These are phyloP conservation scores for Glebionis coronaria DNA, from an alignment of 129 eudicot genomes.

Conservation along the genomic window DNA sequence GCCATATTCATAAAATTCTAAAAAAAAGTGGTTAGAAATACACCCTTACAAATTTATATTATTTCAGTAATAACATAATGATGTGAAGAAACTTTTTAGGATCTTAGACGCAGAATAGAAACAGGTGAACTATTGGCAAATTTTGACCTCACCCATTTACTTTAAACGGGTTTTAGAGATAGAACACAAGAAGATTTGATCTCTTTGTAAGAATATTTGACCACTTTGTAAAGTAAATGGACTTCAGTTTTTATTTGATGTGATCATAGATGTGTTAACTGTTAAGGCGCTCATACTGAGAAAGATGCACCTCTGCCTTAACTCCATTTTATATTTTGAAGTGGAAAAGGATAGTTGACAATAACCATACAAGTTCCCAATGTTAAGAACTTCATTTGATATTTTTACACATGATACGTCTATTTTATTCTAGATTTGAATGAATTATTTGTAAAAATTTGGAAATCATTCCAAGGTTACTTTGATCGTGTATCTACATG, in stretches of 20 bases:
- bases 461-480: background rate
- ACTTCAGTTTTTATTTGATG: too few species aligned
- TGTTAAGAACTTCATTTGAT: too few species aligned
- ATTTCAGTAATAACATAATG: background rate
- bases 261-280: too few species aligned
- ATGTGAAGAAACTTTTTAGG: background rate
- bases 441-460: background rate
- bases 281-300: too few species aligned
- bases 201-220: background rate
- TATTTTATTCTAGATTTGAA: slow-evolving; percentile 4
- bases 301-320: too few species aligned
- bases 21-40: too few species aligned
- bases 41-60: background rate
- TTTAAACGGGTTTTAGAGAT: too few species aligned
- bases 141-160: too few species aligned
- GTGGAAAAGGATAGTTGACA: slow-evolving; percentile 4
- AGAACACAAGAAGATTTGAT: background rate
- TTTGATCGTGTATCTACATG: background rate
- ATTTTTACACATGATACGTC: background rate
- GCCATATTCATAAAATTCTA: too few species aligned
- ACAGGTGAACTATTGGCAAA: too few species aligned
- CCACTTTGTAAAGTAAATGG: background rate
- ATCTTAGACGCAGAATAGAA: background rate
- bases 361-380: background rate
- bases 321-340: background rate